A percentile compares a stretch with the other conserved stretches of the same genome.
These are phyloP conservation scores for Neodidymelliopsis sp. DNA, from an alignment of 2,329 filamentous ascomycete genomes.

Conservation along the genomic window DNA sequence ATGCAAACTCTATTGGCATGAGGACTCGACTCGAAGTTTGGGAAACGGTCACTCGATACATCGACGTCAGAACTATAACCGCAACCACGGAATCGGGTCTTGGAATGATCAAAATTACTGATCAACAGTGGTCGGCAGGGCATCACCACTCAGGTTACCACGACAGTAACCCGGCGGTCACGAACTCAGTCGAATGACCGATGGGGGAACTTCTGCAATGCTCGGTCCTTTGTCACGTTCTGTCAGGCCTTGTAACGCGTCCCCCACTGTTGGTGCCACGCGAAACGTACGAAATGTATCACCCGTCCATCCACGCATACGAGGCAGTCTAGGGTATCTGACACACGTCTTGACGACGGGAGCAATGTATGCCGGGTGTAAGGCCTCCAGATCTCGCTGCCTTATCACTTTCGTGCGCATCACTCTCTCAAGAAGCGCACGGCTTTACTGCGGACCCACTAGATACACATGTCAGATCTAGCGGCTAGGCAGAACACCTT, in stretches of 20 bases:
- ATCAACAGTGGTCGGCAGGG: background rate
- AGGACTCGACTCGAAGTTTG: background rate
- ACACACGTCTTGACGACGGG: conserved; percentile 5
- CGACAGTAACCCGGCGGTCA: too few species aligned
- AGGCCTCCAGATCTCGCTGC: background rate
- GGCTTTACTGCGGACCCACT: conserved; percentile 10
- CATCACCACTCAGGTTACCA: background rate
- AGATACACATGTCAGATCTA: conserved; percentile 8
- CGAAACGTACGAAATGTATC: conserved; percentile 8
- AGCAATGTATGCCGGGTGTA: conserved; percentile 1
- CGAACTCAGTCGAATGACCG: too few species aligned
- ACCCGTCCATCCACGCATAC: conserved; percentile 12
- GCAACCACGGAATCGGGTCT: conserved; percentile 5
- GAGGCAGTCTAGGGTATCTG: conserved; percentile 1
- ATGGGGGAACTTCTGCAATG: background rate
- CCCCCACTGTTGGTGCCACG: conserved; percentile 18
- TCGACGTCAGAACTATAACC: background rate
- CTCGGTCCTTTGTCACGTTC: conserved; percentile 15
- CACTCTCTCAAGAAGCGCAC: background rate
- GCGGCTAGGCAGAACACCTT: background rate
- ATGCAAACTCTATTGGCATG: conserved; percentile 7
- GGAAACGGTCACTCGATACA: background rate
- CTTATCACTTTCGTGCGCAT: conserved; percentile 1
- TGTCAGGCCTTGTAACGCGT: conserved; percentile 15
- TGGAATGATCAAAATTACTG: background rate